phyloP scores from a whole-genome alignment of 441 rosid genomes.

The Euphorbia celastroides region DNA sequence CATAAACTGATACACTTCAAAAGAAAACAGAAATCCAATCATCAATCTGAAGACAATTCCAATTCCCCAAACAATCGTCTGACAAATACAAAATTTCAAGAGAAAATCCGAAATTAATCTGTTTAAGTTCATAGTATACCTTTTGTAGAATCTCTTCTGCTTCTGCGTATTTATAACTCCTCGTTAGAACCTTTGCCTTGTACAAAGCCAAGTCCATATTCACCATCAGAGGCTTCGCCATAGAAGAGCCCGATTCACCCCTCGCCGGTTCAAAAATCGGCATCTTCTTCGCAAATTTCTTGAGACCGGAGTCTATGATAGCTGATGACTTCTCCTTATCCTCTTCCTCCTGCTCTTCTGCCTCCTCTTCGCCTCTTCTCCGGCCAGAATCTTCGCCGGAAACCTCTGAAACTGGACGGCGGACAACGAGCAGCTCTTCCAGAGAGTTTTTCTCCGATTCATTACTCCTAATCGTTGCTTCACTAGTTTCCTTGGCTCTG shows the following conservation, averaged over 20 bases:
- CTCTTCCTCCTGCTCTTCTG: conserved; percentile 23
- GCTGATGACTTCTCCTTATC: conserved; percentile 28
- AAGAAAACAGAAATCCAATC: conserved; percentile 16
- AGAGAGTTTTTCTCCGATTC: conserved; percentile 19
- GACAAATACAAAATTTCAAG: too few species aligned
- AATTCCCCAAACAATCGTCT: background rate
- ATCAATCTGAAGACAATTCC: background rate
- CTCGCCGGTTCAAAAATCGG: conserved; percentile 83
- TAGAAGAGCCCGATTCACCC: conserved; percentile 28
- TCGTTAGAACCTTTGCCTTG: conserved; percentile 58
- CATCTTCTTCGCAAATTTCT: conserved; percentile 72
- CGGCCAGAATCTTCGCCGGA: conserved; percentile 36
- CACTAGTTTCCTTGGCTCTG: background rate
- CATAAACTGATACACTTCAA: conserved; percentile 70
- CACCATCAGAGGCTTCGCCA: conserved; percentile 53
- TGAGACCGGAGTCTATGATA: conserved; percentile 52
- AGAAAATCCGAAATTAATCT: too few species aligned
- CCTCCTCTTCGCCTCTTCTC: conserved; percentile 11
- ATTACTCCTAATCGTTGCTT: background rate
- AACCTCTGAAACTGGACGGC: conserved; percentile 61
- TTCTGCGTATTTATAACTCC: conserved; percentile 49
- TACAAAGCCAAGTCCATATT: conserved; percentile 84
- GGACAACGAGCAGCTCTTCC: conserved; percentile 42
- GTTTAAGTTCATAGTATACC: too few species aligned
- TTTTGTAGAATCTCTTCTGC: conserved; percentile 65